Conservation (phyloP, 1,284 basidiomycete species). For the Lignosus rhinocerotis region DNA sequence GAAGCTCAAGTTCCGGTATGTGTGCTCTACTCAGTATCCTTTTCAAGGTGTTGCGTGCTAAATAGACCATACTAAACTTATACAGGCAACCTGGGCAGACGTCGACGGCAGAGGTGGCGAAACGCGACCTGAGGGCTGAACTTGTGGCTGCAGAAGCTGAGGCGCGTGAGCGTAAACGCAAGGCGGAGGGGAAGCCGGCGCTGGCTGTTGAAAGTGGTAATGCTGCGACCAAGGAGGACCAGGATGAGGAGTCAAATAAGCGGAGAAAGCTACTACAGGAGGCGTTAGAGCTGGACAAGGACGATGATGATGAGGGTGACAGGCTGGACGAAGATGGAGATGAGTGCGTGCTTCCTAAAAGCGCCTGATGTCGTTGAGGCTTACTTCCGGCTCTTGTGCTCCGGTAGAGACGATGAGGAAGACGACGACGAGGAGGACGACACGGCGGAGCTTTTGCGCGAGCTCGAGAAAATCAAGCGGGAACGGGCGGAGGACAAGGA, state of each 20-base stretch:
- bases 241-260: slow-evolving; percentile 34
- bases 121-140: slow-evolving; percentile 81
- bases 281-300: slow-evolving; percentile 82
- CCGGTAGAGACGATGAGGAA: slow-evolving; percentile 39
- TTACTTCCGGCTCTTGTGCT: not conserved
- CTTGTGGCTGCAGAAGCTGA: slow-evolving; percentile 81
- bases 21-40: not conserved
- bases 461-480: slow-evolving; percentile 93
- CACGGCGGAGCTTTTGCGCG: slow-evolving; percentile 87
- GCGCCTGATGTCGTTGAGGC: not conserved
- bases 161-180: slow-evolving; percentile 85
- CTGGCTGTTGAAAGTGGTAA: slow-evolving; percentile 32
- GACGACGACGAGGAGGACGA: slow-evolving; percentile 84
- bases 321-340: slow-evolving; percentile 45
- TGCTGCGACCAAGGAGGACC: slow-evolving; percentile 6
- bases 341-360: slow-evolving; percentile 38
- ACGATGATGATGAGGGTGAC: slow-evolving; percentile 64
- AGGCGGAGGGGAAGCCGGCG: slow-evolving; percentile 70
- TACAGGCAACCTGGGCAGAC: slow-evolving; percentile 84
- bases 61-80: not conserved
- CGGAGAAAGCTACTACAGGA: slow-evolving; percentile 66
- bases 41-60: too few relatives aligned
- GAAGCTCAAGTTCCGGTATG: slow-evolving; percentile 90
- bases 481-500: slow-evolving; percentile 93
- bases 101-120: slow-evolving; percentile 69